Conservation (phyloP, 768 basidiomycete genomes). For the Dictyophora rubrovolvata region DNA sequence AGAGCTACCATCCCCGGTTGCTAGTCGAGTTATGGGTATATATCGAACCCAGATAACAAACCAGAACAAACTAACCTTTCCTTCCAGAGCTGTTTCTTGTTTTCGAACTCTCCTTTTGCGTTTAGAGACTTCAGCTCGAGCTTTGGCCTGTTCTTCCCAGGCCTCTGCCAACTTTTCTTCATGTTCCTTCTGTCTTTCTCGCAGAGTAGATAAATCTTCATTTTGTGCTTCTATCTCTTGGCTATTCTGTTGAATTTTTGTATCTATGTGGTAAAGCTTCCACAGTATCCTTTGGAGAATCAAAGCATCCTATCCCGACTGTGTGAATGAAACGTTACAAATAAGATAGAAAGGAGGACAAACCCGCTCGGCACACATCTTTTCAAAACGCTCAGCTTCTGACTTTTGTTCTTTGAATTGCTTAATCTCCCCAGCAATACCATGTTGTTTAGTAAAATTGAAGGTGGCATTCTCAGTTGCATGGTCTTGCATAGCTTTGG, state of each 20-base stretch:
- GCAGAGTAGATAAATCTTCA: constrained; percentile 54
- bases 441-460: constrained; percentile 61
- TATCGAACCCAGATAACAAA: no score
- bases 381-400: constrained; percentile 80
- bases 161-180: constrained; percentile 64
- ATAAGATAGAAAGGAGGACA: no score
- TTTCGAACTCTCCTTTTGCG: constrained; percentile 85
- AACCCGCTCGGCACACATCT: constrained; percentile 63
- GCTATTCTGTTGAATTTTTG: no score
- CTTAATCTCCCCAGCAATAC: constrained; percentile 90
- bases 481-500: constrained; percentile 76
- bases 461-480: constrained; percentile 88
- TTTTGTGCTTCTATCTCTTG: no score
- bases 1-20: no score
- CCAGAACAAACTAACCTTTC: constrained; percentile 41
- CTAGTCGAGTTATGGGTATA: no score
- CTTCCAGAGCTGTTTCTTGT: constrained; percentile 80
- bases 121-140: constrained; percentile 63
- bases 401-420: constrained; percentile 97
- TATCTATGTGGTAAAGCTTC: no score
- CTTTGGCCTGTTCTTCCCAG: no score
- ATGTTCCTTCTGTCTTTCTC: constrained; percentile 60
- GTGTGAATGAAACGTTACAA: no score
- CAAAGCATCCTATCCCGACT: no score
- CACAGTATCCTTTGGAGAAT: no score